Evolutionary conservation across 1,139 yeast genomes (phyloP).

Genomic region (Oligophagozyma castellii): DNA sequence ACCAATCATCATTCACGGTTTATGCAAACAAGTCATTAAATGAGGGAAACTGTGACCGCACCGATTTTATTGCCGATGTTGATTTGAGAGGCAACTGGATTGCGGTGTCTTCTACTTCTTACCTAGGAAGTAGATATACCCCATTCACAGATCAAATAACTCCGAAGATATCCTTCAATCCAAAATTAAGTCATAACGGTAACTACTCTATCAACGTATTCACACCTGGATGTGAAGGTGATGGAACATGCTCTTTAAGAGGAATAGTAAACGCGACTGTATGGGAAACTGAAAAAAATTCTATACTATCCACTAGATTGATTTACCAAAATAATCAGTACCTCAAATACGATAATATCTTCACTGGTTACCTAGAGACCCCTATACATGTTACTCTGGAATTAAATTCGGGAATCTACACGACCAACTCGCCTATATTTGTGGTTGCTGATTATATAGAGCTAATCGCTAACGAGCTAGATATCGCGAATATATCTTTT

Average conservation of each 20-base stretch:
- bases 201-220: conserved; percentile 55
- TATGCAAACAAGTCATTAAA: conserved; percentile 71
- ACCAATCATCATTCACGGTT: conserved; percentile 45
- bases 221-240: conserved; percentile 79
- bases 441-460: conserved; percentile 65
- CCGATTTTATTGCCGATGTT: conserved; percentile 23
- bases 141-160: conserved; percentile 17
- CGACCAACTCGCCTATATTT: conserved; percentile 21
- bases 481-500: conserved; percentile 29
- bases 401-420: conserved; percentile 26
- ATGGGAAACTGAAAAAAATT: conserved; percentile 28
- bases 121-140: conserved; percentile 22
- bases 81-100: conserved; percentile 23
- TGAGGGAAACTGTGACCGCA: conserved; percentile 42
- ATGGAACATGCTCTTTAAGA: conserved; percentile 54
- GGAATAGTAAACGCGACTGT: conserved; percentile 72
- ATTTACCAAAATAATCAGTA: conserved; percentile 71
- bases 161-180: conserved; percentile 42
- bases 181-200: conserved; percentile 64
- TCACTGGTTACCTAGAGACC: conserved; percentile 52
- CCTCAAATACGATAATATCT: conserved; percentile 69
- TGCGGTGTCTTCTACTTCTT: conserved; percentile 22
- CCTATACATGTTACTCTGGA: conserved; percentile 41
- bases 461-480: conserved; percentile 41
- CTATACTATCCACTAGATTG: conserved; percentile 27